Conservation (phyloP, 441 rosid species). For the Bocquillonia castaneifolia region DNA sequence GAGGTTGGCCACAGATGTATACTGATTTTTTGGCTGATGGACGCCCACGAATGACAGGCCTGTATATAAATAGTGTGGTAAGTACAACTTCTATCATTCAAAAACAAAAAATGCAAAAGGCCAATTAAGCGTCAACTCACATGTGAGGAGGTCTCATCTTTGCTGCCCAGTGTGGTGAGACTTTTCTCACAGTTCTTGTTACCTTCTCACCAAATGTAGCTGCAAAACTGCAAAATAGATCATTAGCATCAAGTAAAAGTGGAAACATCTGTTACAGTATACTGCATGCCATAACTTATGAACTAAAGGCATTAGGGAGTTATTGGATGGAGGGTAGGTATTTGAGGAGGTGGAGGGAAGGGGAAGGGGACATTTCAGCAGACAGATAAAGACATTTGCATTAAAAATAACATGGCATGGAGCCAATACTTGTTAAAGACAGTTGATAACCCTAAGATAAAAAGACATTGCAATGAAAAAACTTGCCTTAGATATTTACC, state of each 20-base stretch:
- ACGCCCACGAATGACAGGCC: constrained; percentile 90
- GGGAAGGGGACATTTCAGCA: too few species aligned
- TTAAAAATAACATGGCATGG: background rate
- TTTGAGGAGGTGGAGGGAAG: too few species aligned
- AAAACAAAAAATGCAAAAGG: constrained; percentile 4
- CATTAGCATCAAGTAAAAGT: background rate
- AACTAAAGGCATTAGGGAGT: too few species aligned
- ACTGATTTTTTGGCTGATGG: constrained; percentile 74
- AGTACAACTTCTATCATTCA: background rate
- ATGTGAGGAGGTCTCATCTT: constrained; percentile 91
- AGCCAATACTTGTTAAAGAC: too few species aligned
- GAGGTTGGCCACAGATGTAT: constrained; percentile 81
- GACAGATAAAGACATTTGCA: too few species aligned
- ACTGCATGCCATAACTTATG: background rate
- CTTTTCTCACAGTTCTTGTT: constrained; percentile 70
- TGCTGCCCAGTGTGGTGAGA: constrained; percentile 90
- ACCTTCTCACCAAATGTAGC: constrained; percentile 84
- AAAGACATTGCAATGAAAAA: background rate
- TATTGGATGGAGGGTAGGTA: too few species aligned
- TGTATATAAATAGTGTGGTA: constrained; percentile 28
- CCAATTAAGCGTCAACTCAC: constrained; percentile 33
- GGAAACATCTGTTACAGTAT: background rate
- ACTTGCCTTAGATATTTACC: too few species aligned
- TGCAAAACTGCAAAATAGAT: constrained; percentile 63
- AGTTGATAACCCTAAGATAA: background rate